A percentile compares a stretch with the other conserved stretches of the same genome.
Evolutionary conservation across 2,329 filamentous ascomycete genomes (phyloP).

Genomic region (Exophiala sideris): DNA sequence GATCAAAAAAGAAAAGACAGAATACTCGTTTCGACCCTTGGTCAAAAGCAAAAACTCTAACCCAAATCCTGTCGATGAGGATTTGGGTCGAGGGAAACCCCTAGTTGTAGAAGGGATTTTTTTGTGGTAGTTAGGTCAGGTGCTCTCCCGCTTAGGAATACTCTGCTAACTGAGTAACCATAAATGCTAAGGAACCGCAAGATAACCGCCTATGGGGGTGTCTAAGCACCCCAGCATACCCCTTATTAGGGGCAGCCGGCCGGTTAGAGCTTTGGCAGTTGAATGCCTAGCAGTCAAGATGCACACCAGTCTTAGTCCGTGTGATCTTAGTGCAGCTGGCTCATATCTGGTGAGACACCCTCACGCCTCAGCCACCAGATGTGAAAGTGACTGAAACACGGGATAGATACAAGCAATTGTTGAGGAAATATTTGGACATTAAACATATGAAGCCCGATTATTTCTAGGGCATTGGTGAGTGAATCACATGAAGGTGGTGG

Average conservation of each 20-base stretch:
- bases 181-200: background rate
- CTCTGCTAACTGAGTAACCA: background rate
- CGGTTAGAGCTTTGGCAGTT: too few relatives aligned
- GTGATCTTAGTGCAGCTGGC: conserved; percentile 6
- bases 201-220: background rate
- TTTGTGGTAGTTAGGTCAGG: background rate
- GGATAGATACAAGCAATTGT: conserved; percentile 12
- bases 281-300: too few relatives aligned
- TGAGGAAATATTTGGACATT: background rate
- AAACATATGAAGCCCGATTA: background rate
- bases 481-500: too few relatives aligned
- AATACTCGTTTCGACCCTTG: too few relatives aligned
- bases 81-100: background rate
- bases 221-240: background rate
- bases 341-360: conserved; percentile 7
- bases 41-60: too few relatives aligned
- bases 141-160: background rate
- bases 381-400: background rate
- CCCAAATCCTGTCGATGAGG: background rate
- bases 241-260: too few relatives aligned
- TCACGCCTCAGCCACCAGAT: background rate
- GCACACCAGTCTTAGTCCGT: too few relatives aligned
- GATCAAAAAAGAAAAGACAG: too few relatives aligned
- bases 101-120: background rate
- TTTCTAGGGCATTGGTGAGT: too few relatives aligned